phyloP scores from a whole-genome alignment of 2,329 filamentous ascomycete genomes.

The Neurospora sp. region DNA sequence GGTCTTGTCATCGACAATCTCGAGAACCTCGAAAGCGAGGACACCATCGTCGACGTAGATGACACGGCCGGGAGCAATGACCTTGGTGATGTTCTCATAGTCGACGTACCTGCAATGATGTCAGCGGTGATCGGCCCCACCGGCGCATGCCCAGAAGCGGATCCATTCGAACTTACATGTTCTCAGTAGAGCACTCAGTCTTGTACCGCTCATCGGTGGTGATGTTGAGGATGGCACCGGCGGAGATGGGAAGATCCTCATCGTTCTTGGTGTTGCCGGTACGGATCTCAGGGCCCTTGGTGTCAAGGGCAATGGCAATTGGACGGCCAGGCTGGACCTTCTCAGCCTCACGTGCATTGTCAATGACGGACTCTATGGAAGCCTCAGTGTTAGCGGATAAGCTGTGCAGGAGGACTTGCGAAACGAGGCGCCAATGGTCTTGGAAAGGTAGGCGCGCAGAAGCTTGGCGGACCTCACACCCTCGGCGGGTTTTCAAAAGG shows the following conservation, averaged over 20 bases:
- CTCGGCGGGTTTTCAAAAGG: background rate
- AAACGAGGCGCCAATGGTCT: background rate
- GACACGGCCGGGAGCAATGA: slow-evolving; percentile 80
- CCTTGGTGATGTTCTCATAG: slow-evolving; percentile 99
- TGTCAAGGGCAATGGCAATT: slow-evolving; percentile 86
- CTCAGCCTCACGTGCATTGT: slow-evolving; percentile 86
- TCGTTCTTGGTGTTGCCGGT: slow-evolving; percentile 65
- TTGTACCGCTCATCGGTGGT: slow-evolving; percentile 94
- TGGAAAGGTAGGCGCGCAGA: background rate
- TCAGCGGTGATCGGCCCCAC: slow-evolving; percentile 5
- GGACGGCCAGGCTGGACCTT: slow-evolving; percentile 68
- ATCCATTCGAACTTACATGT: slow-evolving; percentile 59
- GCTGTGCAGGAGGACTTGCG: background rate
- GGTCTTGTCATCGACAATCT: slow-evolving; percentile 81
- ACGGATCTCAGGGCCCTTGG: slow-evolving; percentile 53
- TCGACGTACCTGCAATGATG: slow-evolving; percentile 66
- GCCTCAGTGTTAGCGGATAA: slow-evolving; percentile 55
- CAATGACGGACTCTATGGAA: slow-evolving; percentile 73
- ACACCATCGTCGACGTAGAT: slow-evolving; percentile 99
- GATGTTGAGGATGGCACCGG: slow-evolving; percentile 81
- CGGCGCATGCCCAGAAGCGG: background rate
- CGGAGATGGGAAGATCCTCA: slow-evolving; percentile 69
- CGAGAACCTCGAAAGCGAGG: slow-evolving; percentile 86
- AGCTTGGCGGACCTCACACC: background rate
- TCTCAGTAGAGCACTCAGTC: slow-evolving; percentile 72